Base-by-base conservation (phyloP, 1,139 yeast genomes). In the Suhomyces anneliseae region DNA sequence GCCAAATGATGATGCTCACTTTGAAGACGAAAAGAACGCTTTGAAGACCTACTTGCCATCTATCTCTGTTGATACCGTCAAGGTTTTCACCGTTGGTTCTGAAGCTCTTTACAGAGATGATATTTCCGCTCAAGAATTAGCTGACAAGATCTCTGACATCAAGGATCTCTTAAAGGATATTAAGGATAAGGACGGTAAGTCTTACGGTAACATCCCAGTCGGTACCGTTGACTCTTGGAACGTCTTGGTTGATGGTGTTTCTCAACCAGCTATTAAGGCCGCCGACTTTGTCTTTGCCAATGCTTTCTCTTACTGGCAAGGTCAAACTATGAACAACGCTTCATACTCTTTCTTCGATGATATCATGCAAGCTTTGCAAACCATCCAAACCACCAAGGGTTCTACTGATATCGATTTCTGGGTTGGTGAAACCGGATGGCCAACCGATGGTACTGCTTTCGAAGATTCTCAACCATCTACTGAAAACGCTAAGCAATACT, bases 381-480 rank as follows among this genome's bases (percentile, higher is more conserved):
- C 79, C 51, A 82, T 92, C 63, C 96, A 90, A 77, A 74, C 90
- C 57, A 71, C 82, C 56, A 92, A 92, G 78, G 96, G 96, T 53
- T 72, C 86, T 49, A 85, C 92, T 51, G 90, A 89, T 69, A 79
- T 90, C 59, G 78, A 81, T 51, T 90, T 92, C 78, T 90, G 93
- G 90, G 93, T 92, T 62, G 98, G 98, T 66, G 98, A 93, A 78
- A 93, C 98, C 56, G 99, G 98, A 59, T 92, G 97, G 97, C 96
- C 98, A 65, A 82, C 96, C 39, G 83, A 78, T 10, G 99, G 99
- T 68, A 83, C 90, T 54, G 71, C 76, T 66, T 90, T 72, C 61
- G 88, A 83, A 64, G 46, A 62, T 54, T 70, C 93, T 47, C 64
- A 70, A 41, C 97, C 98, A 60, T 68, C 84, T 60, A 78, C 82